Base-by-base conservation (phyloP, 2,329 filamentous ascomycete genomes). In the Cladosporium sp. region DNA sequence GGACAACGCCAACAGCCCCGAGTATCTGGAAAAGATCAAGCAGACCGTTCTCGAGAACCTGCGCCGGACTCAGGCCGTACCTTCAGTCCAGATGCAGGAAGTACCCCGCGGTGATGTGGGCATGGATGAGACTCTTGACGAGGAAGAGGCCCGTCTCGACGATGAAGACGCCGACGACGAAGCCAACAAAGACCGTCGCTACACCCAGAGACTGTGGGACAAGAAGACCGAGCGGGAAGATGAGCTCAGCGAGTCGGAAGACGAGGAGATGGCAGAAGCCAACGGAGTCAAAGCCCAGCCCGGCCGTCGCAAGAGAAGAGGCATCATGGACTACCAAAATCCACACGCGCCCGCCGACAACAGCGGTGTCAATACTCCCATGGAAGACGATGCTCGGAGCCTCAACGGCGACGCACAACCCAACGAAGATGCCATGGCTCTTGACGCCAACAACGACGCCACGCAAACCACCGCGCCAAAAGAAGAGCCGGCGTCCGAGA, bases 101-200 rank as follows among this genome's bases (percentile, higher is more conserved):
- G 80, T 85, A 13, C 83, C 83, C 1, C 73, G 78, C 30, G 73
- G 78, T 9, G 74, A 80, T 12, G 59, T 82, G 4, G 74, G 74
- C 24, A 78, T 79, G 50, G 76, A 76, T 5, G 77, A 82, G 67
- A 81, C 84, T 47, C 54, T 65, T 11, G 82, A 84, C 18, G 83
- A 86, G 53, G 79, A 78, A 27, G 83, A 86, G 62, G 83, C 80
- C 17, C 76, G 80, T 30, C 71, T 84, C 36, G 83, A 86, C 54
- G 83, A 86, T 58, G 60, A 89, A 8, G 91, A 97, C 56, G 60
- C 88, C 1, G 91, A 97, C 56, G 88, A 89, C 47, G 91, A 96
- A 57, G 81, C 88, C 59, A 90, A 93, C 66, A 86, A 88, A 60
- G 92, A 97, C 64, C 80, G 80, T 50, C 85, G 92, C 20, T 83